Evolutionary conservation across 768 basidiomycete species (phyloP).

Genomic region (Leucocoprinus sp.): DNA sequence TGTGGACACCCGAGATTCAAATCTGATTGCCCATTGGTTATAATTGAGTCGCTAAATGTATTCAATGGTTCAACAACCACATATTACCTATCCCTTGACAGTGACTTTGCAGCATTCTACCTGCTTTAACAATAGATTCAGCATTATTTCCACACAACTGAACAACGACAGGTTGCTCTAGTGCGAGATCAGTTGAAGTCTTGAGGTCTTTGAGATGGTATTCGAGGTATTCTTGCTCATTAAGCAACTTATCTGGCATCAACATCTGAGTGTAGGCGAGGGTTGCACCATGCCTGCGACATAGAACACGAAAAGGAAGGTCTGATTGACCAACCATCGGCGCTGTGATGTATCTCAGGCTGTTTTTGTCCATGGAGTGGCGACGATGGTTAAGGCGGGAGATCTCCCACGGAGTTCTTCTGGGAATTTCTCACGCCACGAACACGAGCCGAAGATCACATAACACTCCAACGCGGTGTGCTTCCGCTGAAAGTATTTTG

Average conservation of each 20-base stretch:
- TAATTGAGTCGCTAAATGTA: conserved; percentile 2
- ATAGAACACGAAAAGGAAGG: conserved; percentile 60
- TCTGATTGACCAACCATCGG: conserved; percentile 82
- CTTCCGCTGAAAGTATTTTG: too few species aligned
- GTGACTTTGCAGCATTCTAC: conserved; percentile 44
- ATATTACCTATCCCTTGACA: conserved; percentile 66
- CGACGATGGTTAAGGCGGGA: background rate
- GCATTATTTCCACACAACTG: conserved; percentile 71
- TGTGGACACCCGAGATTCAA: conserved; percentile 80
- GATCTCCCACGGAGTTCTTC: conserved; percentile 1
- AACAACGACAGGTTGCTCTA: conserved; percentile 47
- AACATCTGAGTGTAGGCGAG: conserved; percentile 77
- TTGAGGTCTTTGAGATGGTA: conserved; percentile 52
- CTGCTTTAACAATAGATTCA: conserved; percentile 51
- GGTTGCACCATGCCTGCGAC: conserved; percentile 55
- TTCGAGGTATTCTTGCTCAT: conserved; percentile 59
- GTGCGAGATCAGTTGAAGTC: conserved; percentile 15
- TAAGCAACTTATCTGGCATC: conserved; percentile 47
- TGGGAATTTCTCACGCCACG: too few species aligned
- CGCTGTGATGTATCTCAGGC: conserved; percentile 45
- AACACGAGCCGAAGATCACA: too few species aligned
- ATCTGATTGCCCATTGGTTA: conserved; percentile 34
- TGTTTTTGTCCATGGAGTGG: conserved; percentile 11
- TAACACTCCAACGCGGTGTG: background rate
- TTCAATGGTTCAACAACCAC: background rate